Conservation (phyloP, 2,329 filamentous ascomycete species). For the Fusarium sp. region DNA sequence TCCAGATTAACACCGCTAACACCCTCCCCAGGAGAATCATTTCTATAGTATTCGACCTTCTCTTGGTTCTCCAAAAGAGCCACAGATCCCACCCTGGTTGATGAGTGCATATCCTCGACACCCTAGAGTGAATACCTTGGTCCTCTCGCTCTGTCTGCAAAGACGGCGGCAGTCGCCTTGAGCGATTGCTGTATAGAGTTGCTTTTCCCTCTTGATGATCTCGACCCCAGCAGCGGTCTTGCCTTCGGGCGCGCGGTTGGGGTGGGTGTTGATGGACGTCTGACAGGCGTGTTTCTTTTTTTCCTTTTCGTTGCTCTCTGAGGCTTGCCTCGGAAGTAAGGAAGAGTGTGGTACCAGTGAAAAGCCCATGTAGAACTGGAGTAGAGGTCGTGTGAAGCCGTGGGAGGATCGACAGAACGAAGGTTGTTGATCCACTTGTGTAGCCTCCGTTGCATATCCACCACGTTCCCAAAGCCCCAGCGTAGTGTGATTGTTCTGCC, state of each 20-base stretch:
- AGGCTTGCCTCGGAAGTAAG: constrained; percentile 61
- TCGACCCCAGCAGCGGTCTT: constrained; percentile 78
- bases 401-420: rapidly evolving
- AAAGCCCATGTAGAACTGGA: not conserved
- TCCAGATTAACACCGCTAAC: not conserved
- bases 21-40: constrained; percentile 75
- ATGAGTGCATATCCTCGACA: constrained; percentile 77
- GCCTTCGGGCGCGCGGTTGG: constrained; percentile 81
- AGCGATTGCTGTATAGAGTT: constrained; percentile 77
- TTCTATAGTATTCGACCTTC: constrained; percentile 97
- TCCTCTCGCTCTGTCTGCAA: constrained; percentile 53
- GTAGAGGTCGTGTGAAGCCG: not conserved
- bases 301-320: constrained; percentile 67
- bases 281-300: constrained; percentile 75
- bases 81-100: constrained; percentile 79
- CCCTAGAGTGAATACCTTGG: constrained; percentile 52
- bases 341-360: constrained; percentile 55
- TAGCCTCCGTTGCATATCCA: not conserved
- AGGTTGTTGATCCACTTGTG: not conserved
- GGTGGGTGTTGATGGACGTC: constrained; percentile 90
- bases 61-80: constrained; percentile 94
- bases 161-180: constrained; percentile 63
- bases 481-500: no score
- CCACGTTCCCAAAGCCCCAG: not conserved
- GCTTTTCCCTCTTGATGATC: constrained; percentile 79